These are phyloP conservation scores for Colletotrichum sansevieriae DNA, from an alignment of 2,329 filamentous ascomycete species.

Conservation along the genomic window DNA sequence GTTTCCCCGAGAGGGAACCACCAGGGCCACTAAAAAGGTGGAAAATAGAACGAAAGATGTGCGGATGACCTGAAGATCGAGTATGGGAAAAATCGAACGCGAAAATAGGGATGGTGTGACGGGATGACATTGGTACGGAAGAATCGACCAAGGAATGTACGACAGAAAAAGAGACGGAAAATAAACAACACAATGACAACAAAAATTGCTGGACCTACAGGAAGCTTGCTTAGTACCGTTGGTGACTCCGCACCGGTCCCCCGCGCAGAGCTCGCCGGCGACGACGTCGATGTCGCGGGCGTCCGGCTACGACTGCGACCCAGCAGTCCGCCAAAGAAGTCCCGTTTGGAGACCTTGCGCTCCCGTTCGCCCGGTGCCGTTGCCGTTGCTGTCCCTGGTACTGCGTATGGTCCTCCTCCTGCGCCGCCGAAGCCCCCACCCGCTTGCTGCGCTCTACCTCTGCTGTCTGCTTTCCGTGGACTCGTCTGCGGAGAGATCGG, in stretches of 20 bases:
- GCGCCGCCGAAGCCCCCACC: constrained; percentile 7
- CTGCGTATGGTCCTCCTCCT: constrained; percentile 25
- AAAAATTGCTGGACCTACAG: constrained; percentile 24
- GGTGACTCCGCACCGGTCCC: constrained; percentile 36
- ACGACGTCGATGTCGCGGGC: constrained; percentile 15
- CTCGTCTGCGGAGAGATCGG: constrained; percentile 21
- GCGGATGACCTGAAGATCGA: constrained; percentile 2
- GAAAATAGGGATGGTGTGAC: too few species aligned
- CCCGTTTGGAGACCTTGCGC: constrained; percentile 49
- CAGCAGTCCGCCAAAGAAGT: constrained; percentile 49
- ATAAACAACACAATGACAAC: not conserved
- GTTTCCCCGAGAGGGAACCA: not conserved
- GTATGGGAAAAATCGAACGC: not conserved
- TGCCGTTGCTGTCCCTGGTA: constrained; percentile 10
- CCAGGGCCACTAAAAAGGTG: constrained; percentile 20
- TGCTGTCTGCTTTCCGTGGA: constrained; percentile 18
- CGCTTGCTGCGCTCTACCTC: not conserved
- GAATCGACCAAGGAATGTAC: not conserved
- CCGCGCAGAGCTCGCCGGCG: constrained; percentile 23
- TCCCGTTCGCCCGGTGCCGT: constrained; percentile 33
- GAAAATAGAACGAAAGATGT: constrained; percentile 11
- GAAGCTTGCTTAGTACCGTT: constrained; percentile 17
- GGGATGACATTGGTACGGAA: too few species aligned
- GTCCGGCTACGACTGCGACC: constrained; percentile 44
- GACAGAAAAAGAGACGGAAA: not conserved